Evolutionary conservation across 495 filamentous ascomycete genomes (phyloP).

Genomic region (Pyrenula massariospora): DNA sequence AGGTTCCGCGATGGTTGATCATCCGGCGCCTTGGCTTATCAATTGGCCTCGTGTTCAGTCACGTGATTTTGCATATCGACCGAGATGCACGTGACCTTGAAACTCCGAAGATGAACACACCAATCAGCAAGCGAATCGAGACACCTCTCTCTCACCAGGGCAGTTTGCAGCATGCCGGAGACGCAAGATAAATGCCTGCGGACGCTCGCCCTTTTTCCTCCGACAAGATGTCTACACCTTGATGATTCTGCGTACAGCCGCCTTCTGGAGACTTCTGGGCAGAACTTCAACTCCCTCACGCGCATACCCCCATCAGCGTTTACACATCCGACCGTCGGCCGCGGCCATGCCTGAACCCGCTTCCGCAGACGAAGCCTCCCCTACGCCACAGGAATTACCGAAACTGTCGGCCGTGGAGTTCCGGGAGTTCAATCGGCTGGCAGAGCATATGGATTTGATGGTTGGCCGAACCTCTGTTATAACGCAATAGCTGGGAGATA

Average conservation of each 20-base stretch:
- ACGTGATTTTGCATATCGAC: too few relatives aligned
- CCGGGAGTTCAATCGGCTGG: slow-evolving; percentile 55
- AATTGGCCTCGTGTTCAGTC: too few relatives aligned
- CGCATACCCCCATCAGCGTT: too few relatives aligned
- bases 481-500: background rate
- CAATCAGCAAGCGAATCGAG: too few relatives aligned
- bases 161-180: too few relatives aligned
- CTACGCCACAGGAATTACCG: slow-evolving; percentile 13
- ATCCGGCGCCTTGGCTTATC: too few relatives aligned
- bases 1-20: too few relatives aligned
- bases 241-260: background rate
- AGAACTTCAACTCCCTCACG: too few relatives aligned
- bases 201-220: background rate
- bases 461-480: slow-evolving; percentile 27
- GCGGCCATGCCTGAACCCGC: background rate
- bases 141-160: too few relatives aligned
- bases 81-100: too few relatives aligned
- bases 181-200: background rate
- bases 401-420: slow-evolving; percentile 46
- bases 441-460: slow-evolving; percentile 68
- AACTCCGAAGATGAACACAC: too few relatives aligned
- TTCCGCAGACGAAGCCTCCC: background rate
- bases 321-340: background rate
- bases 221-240: background rate
- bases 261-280: background rate